Conservation (phyloP, 495 filamentous ascomycete genomes). For the Penicillium antarcticum region DNA sequence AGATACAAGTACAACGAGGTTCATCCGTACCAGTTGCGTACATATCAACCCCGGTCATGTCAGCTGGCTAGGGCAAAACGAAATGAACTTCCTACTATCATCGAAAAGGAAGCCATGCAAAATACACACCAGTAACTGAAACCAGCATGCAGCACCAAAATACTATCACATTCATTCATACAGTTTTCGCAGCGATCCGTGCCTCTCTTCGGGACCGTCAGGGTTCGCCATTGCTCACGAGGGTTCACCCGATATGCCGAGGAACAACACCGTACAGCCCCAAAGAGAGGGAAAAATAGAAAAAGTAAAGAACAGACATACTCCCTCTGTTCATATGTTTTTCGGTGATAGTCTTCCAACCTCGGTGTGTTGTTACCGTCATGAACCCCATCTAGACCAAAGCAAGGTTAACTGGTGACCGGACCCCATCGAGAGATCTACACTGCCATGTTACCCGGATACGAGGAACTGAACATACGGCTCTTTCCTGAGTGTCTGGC, state of each 20-base stretch:
- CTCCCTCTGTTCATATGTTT: not conserved
- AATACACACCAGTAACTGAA: not conserved
- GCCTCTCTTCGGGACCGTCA: conserved; percentile 2
- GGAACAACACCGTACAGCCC: conserved; percentile 9
- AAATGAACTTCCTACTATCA: not conserved
- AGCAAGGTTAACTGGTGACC: conserved; percentile 2
- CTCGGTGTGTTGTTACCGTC: conserved; percentile 1
- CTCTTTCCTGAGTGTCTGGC: not conserved
- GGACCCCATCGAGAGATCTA: conserved; percentile 1
- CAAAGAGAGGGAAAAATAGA: too few species aligned
- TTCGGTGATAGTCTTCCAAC: not conserved
- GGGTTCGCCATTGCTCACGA: conserved; percentile 14
- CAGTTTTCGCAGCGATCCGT: conserved; percentile 2
- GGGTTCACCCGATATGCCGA: conserved; percentile 17
- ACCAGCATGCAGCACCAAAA: not conserved
- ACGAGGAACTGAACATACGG: not conserved
- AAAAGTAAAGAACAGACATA: not conserved
- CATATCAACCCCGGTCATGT: not conserved
- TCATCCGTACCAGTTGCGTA: not conserved
- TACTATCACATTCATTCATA: not conserved
- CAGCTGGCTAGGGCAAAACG: not conserved
- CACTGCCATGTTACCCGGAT: conserved; percentile 2
- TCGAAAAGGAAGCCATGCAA: not conserved
- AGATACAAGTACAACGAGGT: too few species aligned
- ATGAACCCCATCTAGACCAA: not conserved